Evolutionary conservation across 495 filamentous ascomycete species (phyloP), one percentile per base, ranked within the genome.

Genomic region (Penicillium salamii): DNA sequence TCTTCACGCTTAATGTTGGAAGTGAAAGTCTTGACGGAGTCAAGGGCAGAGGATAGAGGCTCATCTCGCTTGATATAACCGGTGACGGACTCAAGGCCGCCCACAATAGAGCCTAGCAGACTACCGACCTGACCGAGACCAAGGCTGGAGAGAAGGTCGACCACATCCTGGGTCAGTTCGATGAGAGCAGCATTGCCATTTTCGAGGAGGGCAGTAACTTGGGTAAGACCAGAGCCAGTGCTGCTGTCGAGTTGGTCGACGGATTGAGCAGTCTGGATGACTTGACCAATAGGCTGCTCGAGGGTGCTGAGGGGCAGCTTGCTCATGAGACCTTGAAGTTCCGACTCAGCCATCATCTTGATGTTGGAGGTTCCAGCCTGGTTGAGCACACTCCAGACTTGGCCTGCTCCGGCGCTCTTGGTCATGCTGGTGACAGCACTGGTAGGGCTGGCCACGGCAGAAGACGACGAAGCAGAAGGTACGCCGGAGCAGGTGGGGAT

Each of bases 121-220:
- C 81, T 92, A 21, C 88, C 89, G n/a, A 93, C 89, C 9, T 74
- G 75, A 13, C 85, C 82, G 5, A 86, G 77, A 34, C 90, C 90
- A 1, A 95, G 53, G 21, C 46, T 32, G 35, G 33, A 29, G 33
- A 60, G 50, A 7, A 54, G 50, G 20, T 38, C 29, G 18, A 50
- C 53, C 31, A 54, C 50, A 3, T 19, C 38, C 41, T 33, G 40
- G 44, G 45, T 55, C 35, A 64, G 54, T 52, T 64, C 26, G 29
- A 64, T 49, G 5, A 64, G 61, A 43, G 40, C 54, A 19, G 37
- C 53, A 24, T 52, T 36, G 41, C 54, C 54, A 3, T 49, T 64
- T 36, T 61, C 38, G 23, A 52, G 46, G 38, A 49, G 15, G 9
- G 48, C 49, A 19, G 52, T 46, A 11, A 44, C 29, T 18, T 46